phyloP scores from a whole-genome alignment of 1,284 basidiomycete genomes.

The Tremellales sp. region DNA sequence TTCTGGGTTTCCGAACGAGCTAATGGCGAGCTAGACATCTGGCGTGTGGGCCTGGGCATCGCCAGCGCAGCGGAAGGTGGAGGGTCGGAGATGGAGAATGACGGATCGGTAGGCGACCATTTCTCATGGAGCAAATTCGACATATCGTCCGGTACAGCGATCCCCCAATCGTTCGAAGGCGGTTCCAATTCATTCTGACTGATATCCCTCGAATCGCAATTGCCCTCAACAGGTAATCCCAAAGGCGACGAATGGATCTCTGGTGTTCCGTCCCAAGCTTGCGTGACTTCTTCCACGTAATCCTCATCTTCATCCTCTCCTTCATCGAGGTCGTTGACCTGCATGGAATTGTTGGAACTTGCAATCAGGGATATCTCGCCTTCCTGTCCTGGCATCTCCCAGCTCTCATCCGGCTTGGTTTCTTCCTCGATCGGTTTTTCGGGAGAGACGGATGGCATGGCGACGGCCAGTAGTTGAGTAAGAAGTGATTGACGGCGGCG shows the following conservation, averaged over 20 bases:
- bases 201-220: slow-evolving; percentile 13
- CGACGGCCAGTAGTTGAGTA: slow-evolving; percentile 31
- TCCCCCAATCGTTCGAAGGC: background rate
- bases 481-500: slow-evolving; percentile 21
- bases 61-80: background rate
- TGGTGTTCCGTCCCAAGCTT: slow-evolving; percentile 30
- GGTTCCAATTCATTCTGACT: slow-evolving; percentile 19
- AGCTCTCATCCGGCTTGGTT: slow-evolving; percentile 10
- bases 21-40: background rate
- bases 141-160: slow-evolving; percentile 26
- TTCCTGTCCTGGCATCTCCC: slow-evolving; percentile 39
- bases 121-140: slow-evolving; percentile 29
- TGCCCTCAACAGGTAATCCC: slow-evolving; percentile 14
- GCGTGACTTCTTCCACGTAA: slow-evolving; percentile 7
- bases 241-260: slow-evolving; percentile 29
- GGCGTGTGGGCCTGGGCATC: background rate
- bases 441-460: slow-evolving; percentile 27
- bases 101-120: slow-evolving; percentile 11
- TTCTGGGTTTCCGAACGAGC: background rate
- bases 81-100: slow-evolving; percentile 12
- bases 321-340: slow-evolving; percentile 5
- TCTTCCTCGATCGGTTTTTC: slow-evolving; percentile 5
- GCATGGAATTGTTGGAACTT: slow-evolving; percentile 21
- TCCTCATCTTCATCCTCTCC: slow-evolving; percentile 12
- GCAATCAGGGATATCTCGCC: slow-evolving; percentile 35